Evolutionary conservation across 179 eudicot genomes (phyloP).

Genomic region (Corrigiola litoralis): DNA sequence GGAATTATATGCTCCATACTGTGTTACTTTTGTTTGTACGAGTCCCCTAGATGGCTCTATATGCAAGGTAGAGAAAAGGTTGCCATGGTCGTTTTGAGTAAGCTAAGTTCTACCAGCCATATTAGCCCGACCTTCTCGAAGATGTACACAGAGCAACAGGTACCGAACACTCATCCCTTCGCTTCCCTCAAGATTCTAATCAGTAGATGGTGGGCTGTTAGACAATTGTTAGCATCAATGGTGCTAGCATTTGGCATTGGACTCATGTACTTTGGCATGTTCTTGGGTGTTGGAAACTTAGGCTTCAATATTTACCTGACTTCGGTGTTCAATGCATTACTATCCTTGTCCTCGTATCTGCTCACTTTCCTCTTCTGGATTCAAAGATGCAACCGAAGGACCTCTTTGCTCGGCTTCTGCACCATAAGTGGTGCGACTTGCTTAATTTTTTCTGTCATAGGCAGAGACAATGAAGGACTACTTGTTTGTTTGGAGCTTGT

Average conservation of each 20-base stretch:
- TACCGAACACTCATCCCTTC: not conserved
- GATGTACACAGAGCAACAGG: not conserved
- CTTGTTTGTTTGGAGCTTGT: not conserved
- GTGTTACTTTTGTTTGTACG: not conserved
- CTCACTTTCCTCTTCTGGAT: not conserved
- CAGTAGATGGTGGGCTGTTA: not conserved
- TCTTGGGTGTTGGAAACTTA: not conserved
- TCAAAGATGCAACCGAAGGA: not conserved
- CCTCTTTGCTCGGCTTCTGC: not conserved
- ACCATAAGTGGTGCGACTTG: not conserved
- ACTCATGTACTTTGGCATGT: not conserved
- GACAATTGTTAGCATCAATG: not conserved
- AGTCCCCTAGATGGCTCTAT: conserved; percentile 3
- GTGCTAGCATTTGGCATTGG: not conserved
- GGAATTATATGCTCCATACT: not conserved
- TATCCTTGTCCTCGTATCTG: not conserved
- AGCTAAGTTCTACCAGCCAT: not conserved
- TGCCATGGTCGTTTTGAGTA: not conserved
- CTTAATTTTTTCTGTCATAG: not conserved
- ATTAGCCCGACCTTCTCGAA: too few relatives aligned
- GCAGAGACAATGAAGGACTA: not conserved
- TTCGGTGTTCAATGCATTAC: not conserved
- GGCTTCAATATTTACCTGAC: conserved; percentile 1
- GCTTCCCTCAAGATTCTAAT: not conserved
- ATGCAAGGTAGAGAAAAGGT: not conserved